phyloP scores from a whole-genome alignment of 805 yeast genomes.

The Candida gorgasii region DNA sequence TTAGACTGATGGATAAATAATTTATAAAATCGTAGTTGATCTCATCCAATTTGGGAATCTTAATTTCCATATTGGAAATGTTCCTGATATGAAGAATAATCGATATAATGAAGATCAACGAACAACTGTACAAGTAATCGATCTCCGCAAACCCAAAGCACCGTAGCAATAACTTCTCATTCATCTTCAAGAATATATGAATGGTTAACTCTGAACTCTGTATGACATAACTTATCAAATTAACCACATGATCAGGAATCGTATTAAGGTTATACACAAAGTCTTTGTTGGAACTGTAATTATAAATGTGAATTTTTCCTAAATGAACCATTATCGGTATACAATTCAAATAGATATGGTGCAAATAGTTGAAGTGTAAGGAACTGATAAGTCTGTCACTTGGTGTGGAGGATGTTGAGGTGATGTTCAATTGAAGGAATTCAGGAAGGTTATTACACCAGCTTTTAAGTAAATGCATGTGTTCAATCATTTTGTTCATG shows the following conservation, averaged over 20 bases:
- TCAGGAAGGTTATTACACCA: constrained; percentile 26
- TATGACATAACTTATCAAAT: constrained; percentile 18
- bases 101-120: constrained; percentile 24
- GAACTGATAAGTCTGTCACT: constrained; percentile 23
- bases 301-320: constrained; percentile 19
- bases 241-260: constrained; percentile 23
- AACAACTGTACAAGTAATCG: constrained; percentile 24
- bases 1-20: constrained; percentile 19
- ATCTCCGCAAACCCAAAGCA: constrained; percentile 29
- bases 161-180: constrained; percentile 20
- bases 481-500: constrained; percentile 17
- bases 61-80: background rate
- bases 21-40: constrained; percentile 17
- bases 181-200: constrained; percentile 24
- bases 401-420: constrained; percentile 10
- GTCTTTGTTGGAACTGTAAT: constrained; percentile 8
- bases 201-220: constrained; percentile 25
- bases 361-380: constrained; percentile 29
- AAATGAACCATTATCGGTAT: constrained; percentile 27
- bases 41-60: constrained; percentile 7
- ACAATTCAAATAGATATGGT: constrained; percentile 27
- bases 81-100: constrained; percentile 17
- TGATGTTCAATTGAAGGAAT: constrained; percentile 18
- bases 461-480: constrained; percentile 18
- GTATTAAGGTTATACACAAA: background rate